Evolutionary conservation across 23 red algal genomes (phyloP).

Genomic region (Rhodosorus marinus): DNA sequence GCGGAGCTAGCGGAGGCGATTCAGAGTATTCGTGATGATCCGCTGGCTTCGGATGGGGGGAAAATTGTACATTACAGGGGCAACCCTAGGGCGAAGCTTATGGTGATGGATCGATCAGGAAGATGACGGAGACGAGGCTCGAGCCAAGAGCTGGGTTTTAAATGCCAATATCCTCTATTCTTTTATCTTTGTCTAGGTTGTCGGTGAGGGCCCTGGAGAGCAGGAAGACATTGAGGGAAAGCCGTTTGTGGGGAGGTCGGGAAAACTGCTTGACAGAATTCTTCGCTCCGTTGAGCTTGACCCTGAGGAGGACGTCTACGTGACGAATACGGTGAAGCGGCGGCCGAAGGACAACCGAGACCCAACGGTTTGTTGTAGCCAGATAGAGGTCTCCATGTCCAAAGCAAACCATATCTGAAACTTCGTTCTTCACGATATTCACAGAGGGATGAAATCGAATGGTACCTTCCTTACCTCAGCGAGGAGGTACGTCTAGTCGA

Average conservation of each 20-base stretch:
- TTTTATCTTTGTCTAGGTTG: too few species aligned
- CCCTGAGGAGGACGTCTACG: slow-evolving; percentile 26
- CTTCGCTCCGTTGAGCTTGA: slow-evolving; percentile 35
- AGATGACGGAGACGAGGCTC: too few species aligned
- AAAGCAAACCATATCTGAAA: too few species aligned
- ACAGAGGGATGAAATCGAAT: slow-evolving; percentile 34
- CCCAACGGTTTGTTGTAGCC: slow-evolving; percentile 10
- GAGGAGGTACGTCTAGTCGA: slow-evolving; percentile 44
- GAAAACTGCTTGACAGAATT: slow-evolving; percentile 46
- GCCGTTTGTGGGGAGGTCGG: slow-evolving; percentile 43
- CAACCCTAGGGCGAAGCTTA: slow-evolving; percentile 9
- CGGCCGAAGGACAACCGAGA: slow-evolving; percentile 23
- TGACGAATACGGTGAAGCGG: slow-evolving; percentile 65
- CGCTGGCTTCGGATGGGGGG: slow-evolving; percentile 20
- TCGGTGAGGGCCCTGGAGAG: slow-evolving; percentile 51
- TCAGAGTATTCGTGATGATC: slow-evolving; percentile 6
- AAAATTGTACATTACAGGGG: slow-evolving; percentile 33
- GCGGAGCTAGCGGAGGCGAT: slow-evolving; percentile 5
- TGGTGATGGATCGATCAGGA: too few species aligned
- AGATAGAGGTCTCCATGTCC: too few species aligned
- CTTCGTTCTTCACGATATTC: too few species aligned
- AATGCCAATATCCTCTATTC: too few species aligned
- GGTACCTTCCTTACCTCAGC: slow-evolving; percentile 30
- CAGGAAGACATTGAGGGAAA: slow-evolving; percentile 24
- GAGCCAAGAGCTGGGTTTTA: too few species aligned